These are phyloP conservation scores for Rhynchosporium agropyri DNA, from an alignment of 2,329 filamentous ascomycete species.

Conservation along the genomic window DNA sequence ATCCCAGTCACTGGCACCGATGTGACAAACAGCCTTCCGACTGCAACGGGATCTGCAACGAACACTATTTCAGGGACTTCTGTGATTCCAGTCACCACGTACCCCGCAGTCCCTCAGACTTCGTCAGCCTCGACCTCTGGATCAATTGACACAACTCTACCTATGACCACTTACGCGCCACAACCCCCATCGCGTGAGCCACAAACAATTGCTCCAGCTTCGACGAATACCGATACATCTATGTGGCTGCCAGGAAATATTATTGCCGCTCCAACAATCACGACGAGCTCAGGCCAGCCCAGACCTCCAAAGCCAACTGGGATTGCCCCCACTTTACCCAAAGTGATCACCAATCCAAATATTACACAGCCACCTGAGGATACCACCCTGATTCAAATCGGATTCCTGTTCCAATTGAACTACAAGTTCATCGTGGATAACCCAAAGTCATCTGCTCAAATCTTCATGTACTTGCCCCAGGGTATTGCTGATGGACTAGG, in stretches of 20 bases:
- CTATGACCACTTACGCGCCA: conserved; percentile 21
- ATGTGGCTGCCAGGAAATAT: conserved; percentile 38
- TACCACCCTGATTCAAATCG: conserved; percentile 76
- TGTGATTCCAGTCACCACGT: conserved; percentile 6
- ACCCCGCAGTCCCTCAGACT: conserved; percentile 15
- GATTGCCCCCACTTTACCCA: conserved; percentile 35
- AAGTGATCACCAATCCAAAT: conserved; percentile 39
- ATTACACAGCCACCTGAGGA: conserved; percentile 49
- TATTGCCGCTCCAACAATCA: conserved; percentile 32
- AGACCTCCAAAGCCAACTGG: conserved; percentile 34
- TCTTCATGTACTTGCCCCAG: conserved; percentile 76
- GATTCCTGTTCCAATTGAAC: conserved; percentile 79
- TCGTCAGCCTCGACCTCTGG: conserved; percentile 14
- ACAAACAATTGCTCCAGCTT: conserved; percentile 33
- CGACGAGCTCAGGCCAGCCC: conserved; percentile 24
- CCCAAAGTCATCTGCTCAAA: conserved; percentile 75
- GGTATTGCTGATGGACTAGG: conserved; percentile 60
- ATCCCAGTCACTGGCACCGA: conserved; percentile 11
- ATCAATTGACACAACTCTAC: conserved; percentile 14
- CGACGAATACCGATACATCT: conserved; percentile 34
- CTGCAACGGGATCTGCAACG: neutral
- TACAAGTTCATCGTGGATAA: conserved; percentile 79
- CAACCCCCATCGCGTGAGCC: conserved; percentile 21
- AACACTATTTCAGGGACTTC: conserved; percentile 4
- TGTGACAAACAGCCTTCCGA: conserved; percentile 8